Percentiles rank a stretch among this genome's conserved stretches.
These are phyloP conservation scores for Medicago lupulina DNA, from an alignment of 306 rosid genomes.

Conservation along the genomic window DNA sequence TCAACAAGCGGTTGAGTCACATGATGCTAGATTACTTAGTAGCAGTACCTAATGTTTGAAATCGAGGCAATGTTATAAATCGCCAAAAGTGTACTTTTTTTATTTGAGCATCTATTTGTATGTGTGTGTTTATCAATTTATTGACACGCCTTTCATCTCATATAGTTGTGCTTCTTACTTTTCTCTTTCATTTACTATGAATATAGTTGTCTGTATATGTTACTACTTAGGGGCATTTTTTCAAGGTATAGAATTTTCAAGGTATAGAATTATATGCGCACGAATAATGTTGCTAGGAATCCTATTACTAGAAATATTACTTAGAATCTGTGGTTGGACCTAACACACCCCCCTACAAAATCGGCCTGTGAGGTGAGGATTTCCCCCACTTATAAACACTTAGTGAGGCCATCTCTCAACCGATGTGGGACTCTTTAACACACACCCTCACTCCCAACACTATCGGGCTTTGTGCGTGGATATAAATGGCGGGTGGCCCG, in stretches of 20 bases:
- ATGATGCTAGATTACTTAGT: slow-evolving; percentile 3
- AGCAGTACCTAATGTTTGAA: slow-evolving; percentile 1
- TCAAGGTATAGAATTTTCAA: slow-evolving; percentile 3
- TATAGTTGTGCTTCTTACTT: slow-evolving; percentile 8
- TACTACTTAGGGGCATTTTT: slow-evolving; percentile 1
- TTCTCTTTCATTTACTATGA: slow-evolving; percentile 3
- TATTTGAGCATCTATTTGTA: slow-evolving; percentile 3
- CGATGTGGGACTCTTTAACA: too few relatives aligned
- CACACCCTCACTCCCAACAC: too few relatives aligned
- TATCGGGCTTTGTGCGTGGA: too few relatives aligned
- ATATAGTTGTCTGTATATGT: slow-evolving; percentile 3
- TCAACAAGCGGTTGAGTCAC: slow-evolving; percentile 33
- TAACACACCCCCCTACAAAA: too few relatives aligned
- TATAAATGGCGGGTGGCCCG: too few relatives aligned
- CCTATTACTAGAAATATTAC: not conserved
- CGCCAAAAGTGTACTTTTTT: not conserved
- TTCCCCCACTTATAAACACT: too few relatives aligned
- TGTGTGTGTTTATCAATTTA: not conserved
- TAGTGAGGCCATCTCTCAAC: too few relatives aligned
- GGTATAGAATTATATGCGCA: not conserved
- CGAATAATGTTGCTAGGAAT: not conserved
- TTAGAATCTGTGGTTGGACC: too few relatives aligned
- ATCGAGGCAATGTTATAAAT: not conserved
- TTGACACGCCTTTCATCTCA: not conserved
- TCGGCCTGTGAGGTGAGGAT: too few relatives aligned